phyloP scores from a whole-genome alignment of 306 rosid species.

The Hippophae rhamnoides region DNA sequence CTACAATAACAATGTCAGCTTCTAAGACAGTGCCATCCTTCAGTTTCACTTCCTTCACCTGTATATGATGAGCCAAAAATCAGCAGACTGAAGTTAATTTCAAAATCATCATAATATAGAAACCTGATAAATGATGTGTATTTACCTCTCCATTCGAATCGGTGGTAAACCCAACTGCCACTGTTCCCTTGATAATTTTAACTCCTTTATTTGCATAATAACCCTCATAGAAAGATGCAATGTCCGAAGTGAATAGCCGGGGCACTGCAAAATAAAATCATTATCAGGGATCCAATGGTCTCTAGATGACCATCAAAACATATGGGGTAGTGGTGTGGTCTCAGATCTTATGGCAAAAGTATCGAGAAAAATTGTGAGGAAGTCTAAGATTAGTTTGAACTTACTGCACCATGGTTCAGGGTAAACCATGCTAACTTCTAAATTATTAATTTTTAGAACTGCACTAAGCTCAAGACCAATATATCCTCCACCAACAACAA shows the following conservation, averaged over 20 bases:
- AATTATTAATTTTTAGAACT: slow-evolving; percentile 57
- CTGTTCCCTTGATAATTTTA: slow-evolving; percentile 83
- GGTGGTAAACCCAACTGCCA: slow-evolving; percentile 69
- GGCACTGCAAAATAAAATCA: slow-evolving; percentile 60
- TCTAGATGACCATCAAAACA: not conserved
- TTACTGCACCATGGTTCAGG: slow-evolving; percentile 99
- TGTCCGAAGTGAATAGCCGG: slow-evolving; percentile 78
- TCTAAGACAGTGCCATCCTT: slow-evolving; percentile 84
- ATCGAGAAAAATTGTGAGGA: not conserved
- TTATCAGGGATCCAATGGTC: slow-evolving; percentile 10
- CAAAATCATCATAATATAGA: not conserved
- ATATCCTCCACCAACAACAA: slow-evolving; percentile 96
- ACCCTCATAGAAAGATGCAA: slow-evolving; percentile 84
- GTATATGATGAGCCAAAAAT: slow-evolving; percentile 16
- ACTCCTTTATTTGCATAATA: slow-evolving; percentile 73
- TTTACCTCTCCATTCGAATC: slow-evolving; percentile 77
- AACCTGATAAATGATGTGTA: not conserved
- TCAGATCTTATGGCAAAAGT: too few relatives aligned
- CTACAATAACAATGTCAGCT: slow-evolving; percentile 93
- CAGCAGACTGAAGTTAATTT: not conserved
- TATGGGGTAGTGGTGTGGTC: too few relatives aligned
- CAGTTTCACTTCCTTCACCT: slow-evolving; percentile 91
- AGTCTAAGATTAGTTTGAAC: slow-evolving; percentile 26
- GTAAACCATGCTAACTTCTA: slow-evolving; percentile 83
- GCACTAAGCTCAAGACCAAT: slow-evolving; percentile 95